These are phyloP conservation scores for Sutorius australiensis DNA, from an alignment of 768 basidiomycete species.

Conservation along the genomic window DNA sequence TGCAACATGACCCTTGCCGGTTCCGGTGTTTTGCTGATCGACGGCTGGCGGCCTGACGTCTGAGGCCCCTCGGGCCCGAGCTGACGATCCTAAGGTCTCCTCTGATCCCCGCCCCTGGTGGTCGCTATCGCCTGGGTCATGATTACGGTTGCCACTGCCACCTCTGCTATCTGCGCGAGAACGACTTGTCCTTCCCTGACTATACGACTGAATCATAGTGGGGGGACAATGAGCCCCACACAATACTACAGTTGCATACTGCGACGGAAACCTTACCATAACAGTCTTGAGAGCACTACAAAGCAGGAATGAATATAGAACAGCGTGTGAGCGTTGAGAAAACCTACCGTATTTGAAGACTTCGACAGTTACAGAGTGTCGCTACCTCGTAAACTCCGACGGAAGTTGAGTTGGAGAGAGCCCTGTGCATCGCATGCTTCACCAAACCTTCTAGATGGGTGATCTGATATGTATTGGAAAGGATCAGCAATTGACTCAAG, in stretches of 20 bases:
- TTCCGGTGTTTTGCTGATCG: slow-evolving; percentile 27
- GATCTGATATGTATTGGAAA: slow-evolving; percentile 81
- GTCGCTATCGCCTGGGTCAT: slow-evolving; percentile 36
- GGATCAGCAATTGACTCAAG: slow-evolving; percentile 78
- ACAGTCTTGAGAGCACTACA: slow-evolving; percentile 74
- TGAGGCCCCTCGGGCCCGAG: slow-evolving; percentile 63
- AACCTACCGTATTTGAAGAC: slow-evolving; percentile 81
- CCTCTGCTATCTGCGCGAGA: slow-evolving; percentile 47
- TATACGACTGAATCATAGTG: slow-evolving; percentile 56
- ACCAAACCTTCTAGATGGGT: slow-evolving; percentile 71
- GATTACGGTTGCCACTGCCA: slow-evolving; percentile 37
- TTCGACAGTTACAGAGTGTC: slow-evolving; percentile 83
- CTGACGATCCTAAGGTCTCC: slow-evolving; percentile 30
- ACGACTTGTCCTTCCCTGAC: slow-evolving; percentile 63
- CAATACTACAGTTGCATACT: background rate
- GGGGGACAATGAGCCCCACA: slow-evolving; percentile 14
- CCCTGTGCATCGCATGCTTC: slow-evolving; percentile 93
- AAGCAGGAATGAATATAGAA: slow-evolving; percentile 9
- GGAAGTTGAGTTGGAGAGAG: slow-evolving; percentile 77
- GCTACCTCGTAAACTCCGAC: slow-evolving; percentile 95
- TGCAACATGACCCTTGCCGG: slow-evolving; percentile 18
- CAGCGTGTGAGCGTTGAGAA: slow-evolving; percentile 9
- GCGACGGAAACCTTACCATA: slow-evolving; percentile 51
- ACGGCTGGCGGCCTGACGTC: slow-evolving; percentile 46
- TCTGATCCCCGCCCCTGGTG: slow-evolving; percentile 33